Evolutionary conservation across 2,329 filamentous ascomycete species (phyloP).

Genomic region (Zymoseptoria pseudotritici): DNA sequence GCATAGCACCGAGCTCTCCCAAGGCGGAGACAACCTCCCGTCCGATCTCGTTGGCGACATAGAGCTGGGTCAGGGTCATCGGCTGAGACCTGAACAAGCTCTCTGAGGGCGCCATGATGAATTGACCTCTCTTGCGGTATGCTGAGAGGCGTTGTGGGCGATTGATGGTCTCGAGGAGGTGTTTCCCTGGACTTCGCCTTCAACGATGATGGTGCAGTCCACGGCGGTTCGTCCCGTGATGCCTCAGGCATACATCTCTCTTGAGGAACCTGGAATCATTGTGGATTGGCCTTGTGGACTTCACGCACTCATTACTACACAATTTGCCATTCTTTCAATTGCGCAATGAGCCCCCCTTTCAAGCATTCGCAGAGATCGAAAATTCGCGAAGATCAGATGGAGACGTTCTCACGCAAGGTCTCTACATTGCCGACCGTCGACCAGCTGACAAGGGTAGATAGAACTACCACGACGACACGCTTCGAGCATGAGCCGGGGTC

Average conservation of each 20-base stretch:
- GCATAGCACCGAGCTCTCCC: conserved; percentile 90
- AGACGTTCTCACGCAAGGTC: too few species aligned
- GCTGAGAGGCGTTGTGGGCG: conserved; percentile 8
- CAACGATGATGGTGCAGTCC: background rate
- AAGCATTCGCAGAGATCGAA: too few species aligned
- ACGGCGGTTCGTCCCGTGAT: background rate
- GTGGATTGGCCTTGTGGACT: too few species aligned
- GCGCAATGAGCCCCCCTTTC: too few species aligned
- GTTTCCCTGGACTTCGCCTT: conserved; percentile 1
- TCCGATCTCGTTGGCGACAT: conserved; percentile 97
- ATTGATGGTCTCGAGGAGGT: background rate
- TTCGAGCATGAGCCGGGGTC: too few species aligned
- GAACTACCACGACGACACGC: too few species aligned
- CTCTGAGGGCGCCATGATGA: conserved; percentile 56
- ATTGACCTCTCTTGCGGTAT: conserved; percentile 9
- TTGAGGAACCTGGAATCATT: too few species aligned
- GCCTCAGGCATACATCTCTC: background rate
- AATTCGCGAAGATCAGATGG: too few species aligned
- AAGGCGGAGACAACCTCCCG: conserved; percentile 94
- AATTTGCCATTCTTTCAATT: too few species aligned
- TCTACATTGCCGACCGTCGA: too few species aligned
- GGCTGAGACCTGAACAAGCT: conserved; percentile 99
- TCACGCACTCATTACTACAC: too few species aligned
- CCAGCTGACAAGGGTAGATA: too few species aligned
- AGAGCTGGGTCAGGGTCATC: conserved; percentile 99